Evolutionary conservation across 108 stramenopile species (phyloP).

Genomic region (Skeletonema costatum): DNA sequence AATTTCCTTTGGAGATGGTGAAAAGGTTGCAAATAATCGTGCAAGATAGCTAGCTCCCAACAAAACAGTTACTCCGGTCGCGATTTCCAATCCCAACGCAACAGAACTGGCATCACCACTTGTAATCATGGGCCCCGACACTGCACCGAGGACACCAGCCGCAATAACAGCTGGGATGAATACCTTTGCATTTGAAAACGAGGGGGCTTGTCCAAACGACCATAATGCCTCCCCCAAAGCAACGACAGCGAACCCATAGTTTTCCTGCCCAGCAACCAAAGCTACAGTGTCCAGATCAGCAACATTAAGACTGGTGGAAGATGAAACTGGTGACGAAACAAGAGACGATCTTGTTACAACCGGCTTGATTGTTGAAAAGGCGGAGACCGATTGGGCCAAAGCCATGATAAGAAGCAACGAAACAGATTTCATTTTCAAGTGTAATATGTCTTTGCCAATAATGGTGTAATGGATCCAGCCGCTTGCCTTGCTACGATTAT

Average conservation of each 20-base stretch:
- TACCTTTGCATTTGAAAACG: slow-evolving; percentile 73
- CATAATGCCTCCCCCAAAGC: slow-evolving; percentile 80
- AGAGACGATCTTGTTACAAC: neutral
- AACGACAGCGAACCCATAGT: slow-evolving; percentile 82
- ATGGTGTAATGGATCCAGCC: no score
- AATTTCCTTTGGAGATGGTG: slow-evolving; percentile 85
- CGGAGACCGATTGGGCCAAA: neutral
- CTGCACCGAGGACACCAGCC: slow-evolving; percentile 58
- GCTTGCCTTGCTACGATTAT: neutral
- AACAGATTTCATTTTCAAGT: neutral
- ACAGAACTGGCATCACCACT: slow-evolving; percentile 68
- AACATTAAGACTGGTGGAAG: slow-evolving; percentile 13
- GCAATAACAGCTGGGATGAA: slow-evolving; percentile 72
- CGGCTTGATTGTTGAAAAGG: neutral
- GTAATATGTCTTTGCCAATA: no score
- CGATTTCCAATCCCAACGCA: slow-evolving; percentile 73
- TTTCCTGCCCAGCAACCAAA: slow-evolving; percentile 89
- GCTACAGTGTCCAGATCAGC: slow-evolving; percentile 59
- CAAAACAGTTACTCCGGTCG: slow-evolving; percentile 63
- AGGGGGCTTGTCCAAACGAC: slow-evolving; percentile 79
- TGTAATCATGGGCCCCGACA: slow-evolving; percentile 85
- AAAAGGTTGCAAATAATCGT: slow-evolving; percentile 66
- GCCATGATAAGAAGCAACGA: neutral
- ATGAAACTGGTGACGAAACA: neutral
- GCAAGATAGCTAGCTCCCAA: slow-evolving; percentile 75